A percentile compares a stretch with the other conserved stretches of the same genome.
These are phyloP conservation scores for Pythium chondricola DNA, from an alignment of 352 stramenopile species.

Conservation along the genomic window DNA sequence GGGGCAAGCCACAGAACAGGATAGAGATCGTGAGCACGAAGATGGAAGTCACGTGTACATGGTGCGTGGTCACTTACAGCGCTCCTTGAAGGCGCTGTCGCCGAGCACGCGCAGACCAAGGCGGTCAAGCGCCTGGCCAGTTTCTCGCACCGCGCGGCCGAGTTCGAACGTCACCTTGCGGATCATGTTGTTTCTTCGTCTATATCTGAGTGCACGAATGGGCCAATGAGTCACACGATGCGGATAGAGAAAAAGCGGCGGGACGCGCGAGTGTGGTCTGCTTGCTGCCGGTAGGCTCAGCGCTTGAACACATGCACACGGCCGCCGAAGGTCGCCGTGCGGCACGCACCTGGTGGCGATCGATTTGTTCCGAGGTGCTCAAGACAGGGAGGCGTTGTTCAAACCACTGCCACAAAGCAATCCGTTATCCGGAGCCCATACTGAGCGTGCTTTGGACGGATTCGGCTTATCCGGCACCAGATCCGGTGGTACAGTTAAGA, in stretches of 20 bases:
- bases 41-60: neutral
- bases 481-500: conserved; percentile 25
- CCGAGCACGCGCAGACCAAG: conserved; percentile 87
- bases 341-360: conserved; percentile 26
- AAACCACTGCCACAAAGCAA: conserved; percentile 30
- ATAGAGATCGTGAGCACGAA: neutral
- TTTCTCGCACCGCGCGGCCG: conserved; percentile 92
- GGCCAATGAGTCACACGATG: too few relatives aligned
- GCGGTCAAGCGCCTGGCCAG: conserved; percentile 93
- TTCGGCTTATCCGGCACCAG: conserved; percentile 17
- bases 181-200: conserved; percentile 52
- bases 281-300: too few relatives aligned
- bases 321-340: too few relatives aligned
- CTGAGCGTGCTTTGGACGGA: neutral
- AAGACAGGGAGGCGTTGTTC: conserved; percentile 14
- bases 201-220: too few relatives aligned
- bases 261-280: too few relatives aligned
- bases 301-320: too few relatives aligned
- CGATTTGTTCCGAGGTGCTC: conserved; percentile 25
- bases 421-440: conserved; percentile 18
- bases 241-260: neutral
- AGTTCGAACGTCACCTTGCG: conserved; percentile 88
- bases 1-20: neutral
- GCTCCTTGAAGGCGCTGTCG: conserved; percentile 87
- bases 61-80: conserved; percentile 49